phyloP scores from a whole-genome alignment of 805 yeast species.

The Yamadazyma takamatsuzukensis region DNA sequence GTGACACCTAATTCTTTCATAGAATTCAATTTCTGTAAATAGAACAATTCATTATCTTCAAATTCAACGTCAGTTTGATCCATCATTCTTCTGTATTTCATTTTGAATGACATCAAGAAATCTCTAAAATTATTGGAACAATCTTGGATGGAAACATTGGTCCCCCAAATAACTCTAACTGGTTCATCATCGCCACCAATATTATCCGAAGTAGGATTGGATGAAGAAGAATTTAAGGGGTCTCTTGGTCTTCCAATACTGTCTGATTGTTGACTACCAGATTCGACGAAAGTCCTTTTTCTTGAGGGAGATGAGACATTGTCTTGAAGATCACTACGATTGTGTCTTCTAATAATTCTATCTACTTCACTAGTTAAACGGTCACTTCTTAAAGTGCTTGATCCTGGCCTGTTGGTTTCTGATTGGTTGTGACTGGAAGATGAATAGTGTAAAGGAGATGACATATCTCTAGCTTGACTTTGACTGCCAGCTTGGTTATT shows the following conservation, averaged over 20 bases:
- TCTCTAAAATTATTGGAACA: conserved; percentile 75
- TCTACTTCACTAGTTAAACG: conserved; percentile 40
- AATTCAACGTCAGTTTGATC: conserved; percentile 37
- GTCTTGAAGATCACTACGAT: conserved; percentile 81
- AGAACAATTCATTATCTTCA: conserved; percentile 70
- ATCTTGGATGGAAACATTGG: conserved; percentile 90
- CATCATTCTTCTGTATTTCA: conserved; percentile 60
- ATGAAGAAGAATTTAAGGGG: conserved; percentile 19
- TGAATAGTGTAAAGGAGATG: conserved; percentile 51
- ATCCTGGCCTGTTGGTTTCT: conserved; percentile 29
- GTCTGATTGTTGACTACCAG: conserved; percentile 6
- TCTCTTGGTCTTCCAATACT: conserved; percentile 6
- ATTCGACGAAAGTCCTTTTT: conserved; percentile 57
- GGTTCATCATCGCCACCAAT: conserved; percentile 54
- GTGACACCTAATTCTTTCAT: conserved; percentile 79
- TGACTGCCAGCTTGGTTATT: conserved; percentile 16
- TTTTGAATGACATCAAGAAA: conserved; percentile 79
- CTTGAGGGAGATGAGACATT: conserved; percentile 63
- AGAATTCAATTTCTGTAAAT: conserved; percentile 66
- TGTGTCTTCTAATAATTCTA: conserved; percentile 44
- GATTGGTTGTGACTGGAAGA: conserved; percentile 38
- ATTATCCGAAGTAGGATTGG: conserved; percentile 26
- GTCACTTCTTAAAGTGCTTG: conserved; percentile 44
- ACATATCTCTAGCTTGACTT: conserved; percentile 31
- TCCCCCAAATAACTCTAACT: conserved; percentile 95